Base-by-base conservation (phyloP, 441 rosid genomes). In the Oxalis stricta region DNA sequence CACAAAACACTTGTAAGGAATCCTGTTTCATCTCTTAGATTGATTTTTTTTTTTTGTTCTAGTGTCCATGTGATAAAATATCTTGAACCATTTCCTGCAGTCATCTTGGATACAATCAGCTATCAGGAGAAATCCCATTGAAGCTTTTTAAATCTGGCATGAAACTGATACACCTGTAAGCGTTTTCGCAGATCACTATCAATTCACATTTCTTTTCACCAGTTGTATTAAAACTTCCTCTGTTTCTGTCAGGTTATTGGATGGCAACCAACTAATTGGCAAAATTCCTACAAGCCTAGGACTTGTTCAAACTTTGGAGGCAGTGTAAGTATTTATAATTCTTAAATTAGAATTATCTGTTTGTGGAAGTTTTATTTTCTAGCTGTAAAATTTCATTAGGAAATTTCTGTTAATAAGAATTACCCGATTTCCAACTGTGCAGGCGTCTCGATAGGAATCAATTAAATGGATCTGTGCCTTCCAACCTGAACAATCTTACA, bases 1-100 rank as follows among this genome's bases (percentile, higher is more conserved):
- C 0, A 38, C 88, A 42, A 44, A 41, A 46, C 99, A 91, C 64
- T 91, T 86, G 96, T 91, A 78, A n/a, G n/a, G n/a, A n/a, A n/a
- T n/a, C n/a, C n/a, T 38, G 76, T 9, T 42, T 17, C 36, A 46
- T 41, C 44, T 61, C 39, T 46, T 15, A 2, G 5, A 30, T 20
- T 13, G 3, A 3, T 2, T 20, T 16, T 19, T 12, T 42, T n/a
- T 14, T 24, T 3, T 22, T 29, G 38, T 23, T 10, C 8, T n/a
- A 44, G 10, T 2, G 5, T 10, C 8, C 10, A 18, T 19, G 7
- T 40, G 10, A 22, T 10, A 14, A 23, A 1, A 3, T 37, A 8
- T 48, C n/a, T n/a, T n/a, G n/a, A n/a, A n/a, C 5, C 14, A 24
- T 49, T 33, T 20, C 38, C 15, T 18, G 36, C 65, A 87, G 97